phyloP scores from a whole-genome alignment of 768 basidiomycete genomes.

The Tylopilus balloui region DNA sequence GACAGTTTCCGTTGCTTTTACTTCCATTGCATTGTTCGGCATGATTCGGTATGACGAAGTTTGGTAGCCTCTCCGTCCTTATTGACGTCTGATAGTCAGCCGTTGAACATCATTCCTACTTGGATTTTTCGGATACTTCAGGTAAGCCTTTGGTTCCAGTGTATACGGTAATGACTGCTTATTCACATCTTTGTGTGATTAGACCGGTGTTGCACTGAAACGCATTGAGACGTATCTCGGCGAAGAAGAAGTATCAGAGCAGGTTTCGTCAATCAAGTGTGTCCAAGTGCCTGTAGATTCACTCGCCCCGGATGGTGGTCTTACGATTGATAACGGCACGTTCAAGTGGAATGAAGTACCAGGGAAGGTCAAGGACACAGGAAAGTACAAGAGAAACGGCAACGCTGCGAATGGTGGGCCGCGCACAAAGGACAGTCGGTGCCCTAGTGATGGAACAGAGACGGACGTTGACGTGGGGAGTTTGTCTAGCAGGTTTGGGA shows the following conservation, averaged over 20 bases:
- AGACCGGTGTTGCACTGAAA: conserved; percentile 54
- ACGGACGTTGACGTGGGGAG: conserved; percentile 16
- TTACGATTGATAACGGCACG: conserved; percentile 47
- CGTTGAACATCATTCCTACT: conserved; percentile 74
- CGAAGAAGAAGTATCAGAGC: conserved; percentile 60
- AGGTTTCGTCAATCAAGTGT: conserved; percentile 54
- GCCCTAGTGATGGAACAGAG: conserved; percentile 5
- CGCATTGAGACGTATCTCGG: conserved; percentile 58
- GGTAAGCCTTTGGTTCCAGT: conserved; percentile 21
- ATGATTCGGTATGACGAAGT: conserved; percentile 61
- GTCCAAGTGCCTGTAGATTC: conserved; percentile 20
- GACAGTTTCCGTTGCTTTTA: conserved; percentile 79
- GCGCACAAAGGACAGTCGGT: not conserved
- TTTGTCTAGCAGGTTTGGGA: conserved; percentile 4
- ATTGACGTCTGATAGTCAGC: conserved; percentile 37
- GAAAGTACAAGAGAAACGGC: conserved; percentile 16
- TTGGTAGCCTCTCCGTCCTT: not conserved
- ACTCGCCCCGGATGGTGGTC: conserved; percentile 28
- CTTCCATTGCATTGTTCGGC: conserved; percentile 78
- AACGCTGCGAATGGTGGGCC: conserved; percentile 2
- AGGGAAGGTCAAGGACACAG: conserved; percentile 24
- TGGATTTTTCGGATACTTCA: conserved; percentile 78
- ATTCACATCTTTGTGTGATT: not conserved
- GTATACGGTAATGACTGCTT: not conserved
- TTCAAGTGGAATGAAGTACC: conserved; percentile 57